phyloP scores from a whole-genome alignment of 2,329 filamentous ascomycete species.

The Falciphora oryzae region DNA sequence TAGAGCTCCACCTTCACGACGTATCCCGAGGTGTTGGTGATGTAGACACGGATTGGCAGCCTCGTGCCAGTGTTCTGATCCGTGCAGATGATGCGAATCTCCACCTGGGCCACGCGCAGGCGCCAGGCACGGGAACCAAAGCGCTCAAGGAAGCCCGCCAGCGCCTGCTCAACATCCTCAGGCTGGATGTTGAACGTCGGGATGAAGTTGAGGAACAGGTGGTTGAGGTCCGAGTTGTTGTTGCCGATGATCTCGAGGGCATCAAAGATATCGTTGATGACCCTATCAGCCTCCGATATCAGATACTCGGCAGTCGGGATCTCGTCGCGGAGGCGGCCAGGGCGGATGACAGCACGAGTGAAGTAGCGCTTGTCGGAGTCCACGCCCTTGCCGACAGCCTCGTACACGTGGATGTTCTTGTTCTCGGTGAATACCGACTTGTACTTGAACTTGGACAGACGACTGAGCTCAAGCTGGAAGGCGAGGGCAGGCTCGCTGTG shows the following conservation, averaged over 20 bases:
- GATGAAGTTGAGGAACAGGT: slow-evolving; percentile 99
- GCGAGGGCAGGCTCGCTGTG: slow-evolving; percentile 94
- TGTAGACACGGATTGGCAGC: slow-evolving; percentile 90
- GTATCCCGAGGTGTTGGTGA: slow-evolving; percentile 97
- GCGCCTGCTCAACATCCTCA: slow-evolving; percentile 82
- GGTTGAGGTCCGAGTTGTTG: slow-evolving; percentile 98
- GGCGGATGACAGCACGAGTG: slow-evolving; percentile 89
- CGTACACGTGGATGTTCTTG: slow-evolving; percentile 98
- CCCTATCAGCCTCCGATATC: slow-evolving; percentile 90
- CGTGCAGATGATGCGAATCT: slow-evolving; percentile 98
- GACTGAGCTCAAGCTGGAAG: slow-evolving; percentile 95
- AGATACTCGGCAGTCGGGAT: slow-evolving; percentile 98
- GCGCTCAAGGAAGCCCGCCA: slow-evolving; percentile 92
- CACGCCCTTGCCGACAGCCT: slow-evolving; percentile 88
- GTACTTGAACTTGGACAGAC: slow-evolving; percentile 95
- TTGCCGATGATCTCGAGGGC: slow-evolving; percentile 97
- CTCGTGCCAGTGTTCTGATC: slow-evolving; percentile 77
- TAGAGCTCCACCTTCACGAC: slow-evolving; percentile 98
- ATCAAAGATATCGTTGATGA: slow-evolving; percentile 97
- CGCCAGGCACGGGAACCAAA: slow-evolving; percentile 95
- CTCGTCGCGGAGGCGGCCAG: slow-evolving; percentile 90
- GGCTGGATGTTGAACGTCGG: slow-evolving; percentile 91
- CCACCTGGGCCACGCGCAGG: slow-evolving; percentile 91
- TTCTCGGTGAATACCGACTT: slow-evolving; percentile 99
- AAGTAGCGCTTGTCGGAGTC: slow-evolving; percentile 99